phyloP scores from a whole-genome alignment of 1,284 basidiomycete species.

The Amylostereum areolatum region DNA sequence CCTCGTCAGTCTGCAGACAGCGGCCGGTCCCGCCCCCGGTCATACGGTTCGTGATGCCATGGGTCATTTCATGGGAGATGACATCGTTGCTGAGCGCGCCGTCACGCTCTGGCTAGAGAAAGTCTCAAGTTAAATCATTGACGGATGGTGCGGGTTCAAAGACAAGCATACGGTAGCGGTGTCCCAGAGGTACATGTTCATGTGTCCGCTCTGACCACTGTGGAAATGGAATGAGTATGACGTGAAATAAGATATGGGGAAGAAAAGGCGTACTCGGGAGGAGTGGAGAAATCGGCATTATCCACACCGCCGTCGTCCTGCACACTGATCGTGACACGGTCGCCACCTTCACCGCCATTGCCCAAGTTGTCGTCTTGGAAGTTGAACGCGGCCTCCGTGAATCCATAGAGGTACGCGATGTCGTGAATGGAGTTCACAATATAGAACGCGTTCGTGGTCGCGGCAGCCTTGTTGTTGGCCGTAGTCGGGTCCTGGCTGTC shows the following conservation, averaged over 20 bases:
- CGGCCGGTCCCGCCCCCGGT: slow-evolving; percentile 48
- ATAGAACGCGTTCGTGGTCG: slow-evolving; percentile 44
- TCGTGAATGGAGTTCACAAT: slow-evolving; percentile 45
- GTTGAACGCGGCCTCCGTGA: slow-evolving; percentile 35
- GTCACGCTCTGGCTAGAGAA: slow-evolving; percentile 31
- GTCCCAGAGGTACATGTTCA: slow-evolving; percentile 40
- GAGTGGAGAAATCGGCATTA: slow-evolving; percentile 39
- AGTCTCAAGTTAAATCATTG: not conserved
- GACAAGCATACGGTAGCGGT: slow-evolving; percentile 20
- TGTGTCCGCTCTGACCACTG: slow-evolving; percentile 33
- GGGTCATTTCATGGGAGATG: slow-evolving; percentile 41
- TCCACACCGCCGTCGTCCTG: slow-evolving; percentile 32
- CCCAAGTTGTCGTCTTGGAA: slow-evolving; percentile 41
- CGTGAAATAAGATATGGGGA: not conserved
- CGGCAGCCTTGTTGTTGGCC: slow-evolving; percentile 36
- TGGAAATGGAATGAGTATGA: no score
- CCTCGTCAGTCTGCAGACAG: slow-evolving; percentile 43
- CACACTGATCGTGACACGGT: slow-evolving; percentile 34
- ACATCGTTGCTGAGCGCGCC: slow-evolving; percentile 46
- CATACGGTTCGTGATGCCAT: slow-evolving; percentile 46
- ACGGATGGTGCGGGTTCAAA: slow-evolving; percentile 4
- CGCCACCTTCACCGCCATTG: slow-evolving; percentile 33
- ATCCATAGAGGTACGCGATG: slow-evolving; percentile 35
- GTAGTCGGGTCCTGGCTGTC: slow-evolving; percentile 19
- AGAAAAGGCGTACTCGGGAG: slow-evolving; percentile 26